A percentile compares a stretch with the other conserved stretches of the same genome.
Conservation (phyloP, 1,284 basidiomycete genomes). For the Moesziomyces antarcticus region DNA sequence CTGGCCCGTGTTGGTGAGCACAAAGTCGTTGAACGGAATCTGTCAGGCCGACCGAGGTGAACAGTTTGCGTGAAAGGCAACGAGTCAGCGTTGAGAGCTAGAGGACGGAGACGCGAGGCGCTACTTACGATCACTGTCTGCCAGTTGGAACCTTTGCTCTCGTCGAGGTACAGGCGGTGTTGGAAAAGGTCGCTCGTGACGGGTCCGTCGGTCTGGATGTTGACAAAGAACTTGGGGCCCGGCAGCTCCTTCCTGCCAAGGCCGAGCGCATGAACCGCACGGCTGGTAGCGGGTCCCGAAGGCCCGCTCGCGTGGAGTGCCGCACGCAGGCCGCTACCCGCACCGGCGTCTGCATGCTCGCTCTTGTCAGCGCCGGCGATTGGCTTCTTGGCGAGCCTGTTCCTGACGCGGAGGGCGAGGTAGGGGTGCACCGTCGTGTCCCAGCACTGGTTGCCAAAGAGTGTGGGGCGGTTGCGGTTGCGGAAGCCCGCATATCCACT, state of each 20-base stretch:
- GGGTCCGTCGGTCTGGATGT: conserved; percentile 83
- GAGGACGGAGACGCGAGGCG: background rate
- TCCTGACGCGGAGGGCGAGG: conserved; percentile 79
- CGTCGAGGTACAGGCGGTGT: conserved; percentile 81
- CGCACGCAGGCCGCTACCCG: conserved; percentile 31
- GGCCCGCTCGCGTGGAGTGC: conserved; percentile 55
- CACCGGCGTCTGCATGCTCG: conserved; percentile 6
- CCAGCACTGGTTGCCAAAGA: conserved; percentile 84
- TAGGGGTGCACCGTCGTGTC: conserved; percentile 83
- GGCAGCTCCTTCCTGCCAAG: conserved; percentile 46
- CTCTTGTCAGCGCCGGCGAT: conserved; percentile 9
- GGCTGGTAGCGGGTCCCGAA: conserved; percentile 44
- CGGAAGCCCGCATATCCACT: conserved; percentile 79
- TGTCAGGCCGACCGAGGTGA: conserved; percentile 60
- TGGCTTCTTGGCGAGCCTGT: conserved; percentile 51
- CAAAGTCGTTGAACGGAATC: conserved; percentile 84
- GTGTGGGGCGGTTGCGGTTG: conserved; percentile 75
- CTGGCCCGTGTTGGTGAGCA: conserved; percentile 84
- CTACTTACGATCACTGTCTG: conserved; percentile 80
- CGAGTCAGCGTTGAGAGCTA: background rate
- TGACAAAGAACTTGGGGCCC: conserved; percentile 74
- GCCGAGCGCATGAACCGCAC: conserved; percentile 58
- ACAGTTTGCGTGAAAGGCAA: background rate
- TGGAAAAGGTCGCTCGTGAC: conserved; percentile 81
- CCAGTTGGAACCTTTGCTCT: conserved; percentile 77